These are phyloP conservation scores for Russula brevipes DNA, from an alignment of 768 basidiomycete species.

Conservation along the genomic window DNA sequence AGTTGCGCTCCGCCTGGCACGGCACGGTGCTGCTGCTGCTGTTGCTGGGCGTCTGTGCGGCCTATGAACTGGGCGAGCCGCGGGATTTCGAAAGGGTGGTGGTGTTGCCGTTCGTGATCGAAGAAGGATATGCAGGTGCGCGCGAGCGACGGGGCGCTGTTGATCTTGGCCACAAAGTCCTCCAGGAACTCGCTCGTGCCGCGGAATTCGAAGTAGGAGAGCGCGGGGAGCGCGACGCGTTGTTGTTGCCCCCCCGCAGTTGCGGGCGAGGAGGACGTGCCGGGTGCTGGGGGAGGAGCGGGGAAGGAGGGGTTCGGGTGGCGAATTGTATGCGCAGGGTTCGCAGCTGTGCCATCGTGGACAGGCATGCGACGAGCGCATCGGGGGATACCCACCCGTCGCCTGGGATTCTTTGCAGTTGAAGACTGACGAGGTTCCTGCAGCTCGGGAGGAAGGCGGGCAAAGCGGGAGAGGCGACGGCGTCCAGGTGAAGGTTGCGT, in stretches of 20 bases:
- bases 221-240: not conserved
- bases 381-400: not conserved
- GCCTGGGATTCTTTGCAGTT: not conserved
- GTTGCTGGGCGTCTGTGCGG: not conserved
- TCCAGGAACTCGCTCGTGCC: conserved; percentile 5
- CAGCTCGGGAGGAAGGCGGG: not conserved
- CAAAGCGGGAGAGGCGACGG: not conserved
- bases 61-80: not conserved
- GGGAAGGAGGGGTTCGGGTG: not conserved
- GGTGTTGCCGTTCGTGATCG: not conserved
- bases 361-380: not conserved
- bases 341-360: not conserved
- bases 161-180: not conserved
- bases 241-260: no score
- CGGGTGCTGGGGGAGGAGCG: not conserved
- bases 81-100: not conserved
- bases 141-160: not conserved
- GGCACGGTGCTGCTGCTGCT: no score
- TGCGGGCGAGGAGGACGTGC: not conserved
- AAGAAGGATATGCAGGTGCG: not conserved
- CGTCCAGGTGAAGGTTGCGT: not conserved
- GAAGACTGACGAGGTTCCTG: conserved; percentile 4
- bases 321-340: not conserved
- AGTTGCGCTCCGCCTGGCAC: not conserved
- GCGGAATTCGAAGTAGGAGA: not conserved